Evolutionary conservation across 2,329 filamentous ascomycete genomes (phyloP), one percentile per base, ranked within the genome.

Genomic region (Rosellinia necatrix): DNA sequence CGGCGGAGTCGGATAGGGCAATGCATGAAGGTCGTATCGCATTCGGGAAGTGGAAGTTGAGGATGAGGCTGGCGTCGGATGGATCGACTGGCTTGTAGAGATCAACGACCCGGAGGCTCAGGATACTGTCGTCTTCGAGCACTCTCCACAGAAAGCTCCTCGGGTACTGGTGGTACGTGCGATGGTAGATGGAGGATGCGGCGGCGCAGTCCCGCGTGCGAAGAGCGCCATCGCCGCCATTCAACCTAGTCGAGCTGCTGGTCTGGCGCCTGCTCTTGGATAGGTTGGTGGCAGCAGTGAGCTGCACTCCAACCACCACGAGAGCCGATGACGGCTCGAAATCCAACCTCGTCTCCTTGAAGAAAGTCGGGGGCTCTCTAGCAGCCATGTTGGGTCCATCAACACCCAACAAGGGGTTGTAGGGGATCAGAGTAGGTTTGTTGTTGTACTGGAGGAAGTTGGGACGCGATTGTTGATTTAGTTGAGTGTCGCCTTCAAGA

Each of bases 131-230:
- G 66, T 91, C 86, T 68, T 96, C 89, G 58, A 97, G 76, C 34
- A 97, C 82, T 65, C 93, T 85, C 94, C 94, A 99, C 43, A 96
- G 81, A 70, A 97, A 96, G 73, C 85, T 91, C 69, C 90, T 87
- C 34, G 94, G 94, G 61, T 88, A 87, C 61, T 83, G 79, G 68
- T 89, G 85, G 71, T 88, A 83, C 71, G 84, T 83, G 52, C 94
- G 86, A 73, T 96, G 92, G 76, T 91, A 96, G 53, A 97, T 82
- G 2, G 91, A 91, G 24, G 91, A 88, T 27, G 92, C 84, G 2
- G 81, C 87, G 22, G 93, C 91, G 49, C 97, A 77, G 69, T 90
- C 84, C 61, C 84, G 86, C 58, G 82, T 78, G 63, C 87, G 84
- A 69, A 96, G 96, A 8, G 82, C 78, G 52, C 93, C 89, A 63